A percentile compares a stretch with the other conserved stretches of the same genome.
phyloP scores from a whole-genome alignment of 495 filamentous ascomycete genomes.

The Xylaria nigripes region DNA sequence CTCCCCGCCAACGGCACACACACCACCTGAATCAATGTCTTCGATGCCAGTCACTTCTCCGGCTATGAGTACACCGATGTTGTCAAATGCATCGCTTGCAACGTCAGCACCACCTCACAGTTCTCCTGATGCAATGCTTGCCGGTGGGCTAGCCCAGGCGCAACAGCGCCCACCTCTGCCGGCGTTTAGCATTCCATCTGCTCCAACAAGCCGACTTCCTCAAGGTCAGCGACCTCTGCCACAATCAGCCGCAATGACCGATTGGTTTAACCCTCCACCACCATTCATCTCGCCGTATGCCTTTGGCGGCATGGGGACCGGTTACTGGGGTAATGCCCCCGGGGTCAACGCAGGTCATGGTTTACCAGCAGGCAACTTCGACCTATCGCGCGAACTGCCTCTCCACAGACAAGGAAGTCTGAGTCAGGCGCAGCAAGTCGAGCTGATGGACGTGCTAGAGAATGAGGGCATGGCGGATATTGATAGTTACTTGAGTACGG shows the following conservation, averaged over 20 bases:
- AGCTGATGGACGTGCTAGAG: constrained; percentile 60
- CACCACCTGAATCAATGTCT: constrained; percentile 19
- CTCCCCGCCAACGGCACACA: constrained; percentile 16
- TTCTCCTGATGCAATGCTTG: constrained; percentile 17
- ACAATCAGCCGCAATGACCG: constrained; percentile 24
- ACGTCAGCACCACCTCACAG: constrained; percentile 18
- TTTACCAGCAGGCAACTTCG: constrained; percentile 15
- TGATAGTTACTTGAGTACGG: constrained; percentile 49
- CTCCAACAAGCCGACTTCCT: constrained; percentile 21
- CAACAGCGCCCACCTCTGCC: constrained; percentile 21
- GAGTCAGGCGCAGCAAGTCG: constrained; percentile 61
- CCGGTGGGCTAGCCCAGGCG: constrained; percentile 16
- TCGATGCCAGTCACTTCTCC: constrained; percentile 15
- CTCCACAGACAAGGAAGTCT: constrained; percentile 52
- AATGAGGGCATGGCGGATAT: constrained; percentile 56
- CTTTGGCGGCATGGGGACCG: constrained; percentile 40
- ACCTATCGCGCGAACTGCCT: constrained; percentile 22
- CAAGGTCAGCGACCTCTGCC: constrained; percentile 34
- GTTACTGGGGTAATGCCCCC: constrained; percentile 35
- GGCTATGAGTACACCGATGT: constrained; percentile 16
- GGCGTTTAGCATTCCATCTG: constrained; percentile 33
- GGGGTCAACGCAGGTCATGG: constrained; percentile 30
- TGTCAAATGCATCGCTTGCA: constrained; percentile 18
- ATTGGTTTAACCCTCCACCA: constrained; percentile 44
- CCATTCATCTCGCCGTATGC: constrained; percentile 44